phyloP scores from a whole-genome alignment of 2,329 filamentous ascomycete species.

The Verticillium dahliae region DNA sequence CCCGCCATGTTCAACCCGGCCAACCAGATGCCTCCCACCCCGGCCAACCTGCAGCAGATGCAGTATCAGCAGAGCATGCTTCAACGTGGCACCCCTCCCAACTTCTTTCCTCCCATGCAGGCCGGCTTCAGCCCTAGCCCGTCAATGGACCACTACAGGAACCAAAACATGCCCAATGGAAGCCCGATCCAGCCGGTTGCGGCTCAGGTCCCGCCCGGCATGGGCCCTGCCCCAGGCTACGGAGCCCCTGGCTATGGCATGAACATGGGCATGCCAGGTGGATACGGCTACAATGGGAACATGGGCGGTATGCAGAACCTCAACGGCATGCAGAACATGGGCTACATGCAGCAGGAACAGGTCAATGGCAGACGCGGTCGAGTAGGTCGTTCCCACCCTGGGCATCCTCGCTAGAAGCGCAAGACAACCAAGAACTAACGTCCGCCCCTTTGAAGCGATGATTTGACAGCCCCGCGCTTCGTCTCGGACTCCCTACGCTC shows the following conservation, averaged over 20 bases:
- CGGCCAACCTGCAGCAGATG: slow-evolving; percentile 45
- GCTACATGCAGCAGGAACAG: slow-evolving; percentile 50
- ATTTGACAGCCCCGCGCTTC: not conserved
- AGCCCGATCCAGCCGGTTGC: slow-evolving; percentile 42
- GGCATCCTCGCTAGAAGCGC: not conserved
- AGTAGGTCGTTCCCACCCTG: slow-evolving; percentile 36
- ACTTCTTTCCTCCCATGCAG: slow-evolving; percentile 51
- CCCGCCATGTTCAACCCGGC: slow-evolving; percentile 42
- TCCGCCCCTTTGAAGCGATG: not conserved
- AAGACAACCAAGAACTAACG: slow-evolving; percentile 1
- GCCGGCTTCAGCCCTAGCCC: slow-evolving; percentile 42
- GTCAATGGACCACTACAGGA: slow-evolving; percentile 50
- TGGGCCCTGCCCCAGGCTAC: slow-evolving; percentile 30
- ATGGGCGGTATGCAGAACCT: slow-evolving; percentile 20
- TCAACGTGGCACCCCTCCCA: slow-evolving; percentile 43
- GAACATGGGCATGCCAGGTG: slow-evolving; percentile 34
- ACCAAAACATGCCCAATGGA: slow-evolving; percentile 42
- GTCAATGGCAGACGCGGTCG: slow-evolving; percentile 51
- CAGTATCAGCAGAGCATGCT: slow-evolving; percentile 56
- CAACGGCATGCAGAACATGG: slow-evolving; percentile 38
- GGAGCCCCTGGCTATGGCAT: slow-evolving; percentile 40
- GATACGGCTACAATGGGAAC: slow-evolving; percentile 34
- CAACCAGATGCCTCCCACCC: slow-evolving; percentile 35
- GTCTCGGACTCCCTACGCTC: not conserved
- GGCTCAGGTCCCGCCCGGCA: slow-evolving; percentile 27